Base-by-base conservation (phyloP, 2,329 filamentous ascomycete genomes). In the Aspergillus eucalypticola region DNA sequence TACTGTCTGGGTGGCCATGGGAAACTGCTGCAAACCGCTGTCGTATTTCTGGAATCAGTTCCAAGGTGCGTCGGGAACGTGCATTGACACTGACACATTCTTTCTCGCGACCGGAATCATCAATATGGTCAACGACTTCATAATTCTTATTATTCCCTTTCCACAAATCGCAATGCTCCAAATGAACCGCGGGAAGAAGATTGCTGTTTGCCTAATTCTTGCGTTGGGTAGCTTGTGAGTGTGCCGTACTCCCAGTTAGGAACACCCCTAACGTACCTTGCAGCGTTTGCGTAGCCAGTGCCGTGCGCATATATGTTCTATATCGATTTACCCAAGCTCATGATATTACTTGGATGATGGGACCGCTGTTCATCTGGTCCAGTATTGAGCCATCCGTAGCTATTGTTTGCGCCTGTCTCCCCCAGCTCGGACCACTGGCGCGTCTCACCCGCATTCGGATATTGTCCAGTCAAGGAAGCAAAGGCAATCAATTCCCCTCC, bases 21-120 rank as follows among this genome's bases (percentile, higher is more conserved):
- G 50, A 3, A 61, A 46, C 17, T 35, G 54, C 5, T 67, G 66
- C 35, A 44, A 39, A 15, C 66, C 66, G 1, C 8, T 60, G 4
- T 32, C 51, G 8, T 60, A 55, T 39, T 66, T 65, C 53, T 67
- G 66, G 66, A 64, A 59, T 2, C 59, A 61, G 21, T 67, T 61
- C 54, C 59, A 27, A 13, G 57, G 48, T 7, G 25, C 53, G 2
- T 38, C 48, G 17, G 63, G 60, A 3, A 48, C 35, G 10, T 61
- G 60, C 35, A 56, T 63, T 51, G 15, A 57, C 25, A 44, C 44
- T 13, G 56, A 53, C 38, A 59, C 46, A 0, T 63, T 64, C 21
- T 63, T 64, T 27, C 51, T 63, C 13, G 60, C 48, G 8, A 17
- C 53, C 11, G 62, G 55, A 2, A 54, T 63, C 3, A 35, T 61